These are phyloP conservation scores for Ophiocordyceps polyrhachis-furcata DNA, from an alignment of 2,329 filamentous ascomycete genomes.

Conservation along the genomic window DNA sequence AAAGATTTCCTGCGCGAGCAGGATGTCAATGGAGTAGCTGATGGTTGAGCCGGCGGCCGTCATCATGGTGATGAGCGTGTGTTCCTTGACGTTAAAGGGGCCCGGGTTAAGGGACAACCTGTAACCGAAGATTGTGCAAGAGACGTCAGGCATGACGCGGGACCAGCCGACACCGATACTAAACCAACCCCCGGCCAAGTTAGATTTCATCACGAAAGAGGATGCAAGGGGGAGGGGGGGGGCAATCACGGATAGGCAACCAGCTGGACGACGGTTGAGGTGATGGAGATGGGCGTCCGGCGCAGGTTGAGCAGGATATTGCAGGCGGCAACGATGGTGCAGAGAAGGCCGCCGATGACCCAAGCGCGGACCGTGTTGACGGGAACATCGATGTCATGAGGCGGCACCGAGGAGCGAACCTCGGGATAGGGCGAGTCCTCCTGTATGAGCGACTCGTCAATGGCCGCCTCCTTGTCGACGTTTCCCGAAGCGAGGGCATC, in stretches of 20 bases:
- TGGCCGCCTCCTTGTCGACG: slow-evolving; percentile 22
- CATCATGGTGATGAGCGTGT: slow-evolving; percentile 30
- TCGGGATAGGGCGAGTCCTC: slow-evolving; percentile 27
- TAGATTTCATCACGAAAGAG: background rate
- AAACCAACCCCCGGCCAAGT: background rate
- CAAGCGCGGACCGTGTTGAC: slow-evolving; percentile 41
- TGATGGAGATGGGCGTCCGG: slow-evolving; percentile 30
- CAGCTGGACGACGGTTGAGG: slow-evolving; percentile 35
- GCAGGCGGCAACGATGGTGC: slow-evolving; percentile 36
- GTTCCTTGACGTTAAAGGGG: slow-evolving; percentile 26
- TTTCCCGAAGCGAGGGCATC: slow-evolving; percentile 24
- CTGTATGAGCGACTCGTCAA: slow-evolving; percentile 27
- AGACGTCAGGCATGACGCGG: slow-evolving; percentile 12
- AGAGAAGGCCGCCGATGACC: slow-evolving; percentile 36
- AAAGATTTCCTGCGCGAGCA: slow-evolving; percentile 24
- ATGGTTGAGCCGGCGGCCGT: slow-evolving; percentile 16
- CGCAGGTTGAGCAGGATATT: slow-evolving; percentile 34
- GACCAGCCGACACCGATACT: slow-evolving; percentile 15
- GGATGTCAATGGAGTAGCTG: slow-evolving; percentile 21
- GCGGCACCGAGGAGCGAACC: slow-evolving; percentile 10
- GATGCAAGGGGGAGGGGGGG: no score
- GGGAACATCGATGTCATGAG: slow-evolving; percentile 32
- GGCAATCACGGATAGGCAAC: slow-evolving; percentile 30
- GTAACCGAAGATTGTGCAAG: slow-evolving; percentile 13
- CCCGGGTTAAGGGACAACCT: slow-evolving; percentile 19